phyloP scores from a whole-genome alignment of 768 basidiomycete species.

The Kwoniella dendrophila region DNA sequence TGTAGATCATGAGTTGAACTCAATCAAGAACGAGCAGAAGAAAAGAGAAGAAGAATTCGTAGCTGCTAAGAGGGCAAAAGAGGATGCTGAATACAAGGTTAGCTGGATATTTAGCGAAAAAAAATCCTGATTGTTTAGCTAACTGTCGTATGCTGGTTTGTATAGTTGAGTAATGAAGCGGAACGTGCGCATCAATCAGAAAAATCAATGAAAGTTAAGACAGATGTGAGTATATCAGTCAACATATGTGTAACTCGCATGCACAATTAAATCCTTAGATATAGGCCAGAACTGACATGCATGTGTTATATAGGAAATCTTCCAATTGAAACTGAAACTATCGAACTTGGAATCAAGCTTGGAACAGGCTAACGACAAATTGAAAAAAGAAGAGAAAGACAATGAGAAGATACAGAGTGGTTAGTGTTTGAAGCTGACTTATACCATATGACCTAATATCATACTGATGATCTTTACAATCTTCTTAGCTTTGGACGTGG shows the following conservation, averaged over 20 bases:
- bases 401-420: slow-evolving; percentile 46
- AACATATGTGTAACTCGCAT: no score
- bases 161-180: slow-evolving; percentile 42
- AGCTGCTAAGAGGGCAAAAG: slow-evolving; percentile 35
- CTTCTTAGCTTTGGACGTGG: slow-evolving; percentile 23
- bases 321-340: slow-evolving; percentile 37
- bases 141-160: background rate
- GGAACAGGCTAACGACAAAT: slow-evolving; percentile 31
- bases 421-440: slow-evolving; percentile 13
- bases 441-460: background rate
- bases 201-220: slow-evolving; percentile 25
- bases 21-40: slow-evolving; percentile 48
- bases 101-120: background rate
- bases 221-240: slow-evolving; percentile 21
- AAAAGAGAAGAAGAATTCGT: slow-evolving; percentile 19
- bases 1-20: slow-evolving; percentile 48
- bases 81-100: slow-evolving; percentile 47
- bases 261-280: background rate
- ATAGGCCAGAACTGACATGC: background rate
- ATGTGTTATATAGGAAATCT: slow-evolving; percentile 41
- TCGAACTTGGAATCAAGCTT: slow-evolving; percentile 50
- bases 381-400: slow-evolving; percentile 48
- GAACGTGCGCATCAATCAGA: slow-evolving; percentile 42
- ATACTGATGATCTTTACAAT: background rate
- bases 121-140: background rate